Evolutionary conservation across 2,329 filamentous ascomycete genomes (phyloP).

Genomic region (Colletotrichum salicis): DNA sequence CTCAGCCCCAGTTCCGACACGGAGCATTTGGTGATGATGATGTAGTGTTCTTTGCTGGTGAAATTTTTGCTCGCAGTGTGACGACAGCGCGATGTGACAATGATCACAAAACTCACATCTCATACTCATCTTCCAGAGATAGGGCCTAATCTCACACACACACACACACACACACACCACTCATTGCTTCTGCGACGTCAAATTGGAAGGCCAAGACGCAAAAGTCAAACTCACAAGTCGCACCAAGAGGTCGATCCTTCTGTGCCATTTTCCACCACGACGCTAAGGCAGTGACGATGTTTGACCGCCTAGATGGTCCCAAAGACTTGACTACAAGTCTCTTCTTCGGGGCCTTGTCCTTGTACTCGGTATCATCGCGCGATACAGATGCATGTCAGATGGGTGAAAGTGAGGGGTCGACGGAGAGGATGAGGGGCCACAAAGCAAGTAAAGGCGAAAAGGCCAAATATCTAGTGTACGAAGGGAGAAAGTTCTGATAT

Average conservation of each 20-base stretch:
- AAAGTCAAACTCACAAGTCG: background rate
- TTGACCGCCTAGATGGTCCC: constrained; percentile 2
- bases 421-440: background rate
- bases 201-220: background rate
- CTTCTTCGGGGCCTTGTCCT: constrained; percentile 19
- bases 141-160: background rate
- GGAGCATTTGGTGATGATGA: background rate
- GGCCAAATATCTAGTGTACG: background rate
- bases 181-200: background rate
- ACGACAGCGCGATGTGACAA: constrained; percentile 8
- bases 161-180: background rate
- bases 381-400: constrained; percentile 24
- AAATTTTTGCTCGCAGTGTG: background rate
- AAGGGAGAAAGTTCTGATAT: constrained; percentile 8
- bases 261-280: background rate
- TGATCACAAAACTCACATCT: background rate
- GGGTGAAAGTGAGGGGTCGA: background rate
- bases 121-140: constrained; percentile 2
- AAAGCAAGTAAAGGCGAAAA: background rate
- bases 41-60: background rate
- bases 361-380: constrained; percentile 19
- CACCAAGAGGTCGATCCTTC: constrained; percentile 10
- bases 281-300: background rate
- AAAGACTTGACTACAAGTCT: background rate
- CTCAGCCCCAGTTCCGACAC: background rate